These are phyloP conservation scores for Phyllosticta citriasiana DNA, from an alignment of 2,329 filamentous ascomycete genomes.

Conservation along the genomic window DNA sequence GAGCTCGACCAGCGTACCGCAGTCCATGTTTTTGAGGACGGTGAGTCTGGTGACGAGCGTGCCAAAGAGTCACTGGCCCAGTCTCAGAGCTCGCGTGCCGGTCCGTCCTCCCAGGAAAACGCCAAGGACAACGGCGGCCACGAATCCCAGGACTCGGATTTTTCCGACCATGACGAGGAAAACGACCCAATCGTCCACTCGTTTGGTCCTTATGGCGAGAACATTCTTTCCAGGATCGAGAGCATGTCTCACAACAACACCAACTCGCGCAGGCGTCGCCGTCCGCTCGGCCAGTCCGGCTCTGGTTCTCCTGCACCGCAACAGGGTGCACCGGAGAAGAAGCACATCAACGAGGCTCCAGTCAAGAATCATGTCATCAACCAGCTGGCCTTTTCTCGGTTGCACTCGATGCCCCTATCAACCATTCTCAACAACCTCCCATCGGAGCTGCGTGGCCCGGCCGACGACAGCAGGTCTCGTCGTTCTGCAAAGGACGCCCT, in stretches of 20 bases:
- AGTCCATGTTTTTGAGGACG: slow-evolving; percentile 30
- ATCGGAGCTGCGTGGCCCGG: slow-evolving; percentile 26
- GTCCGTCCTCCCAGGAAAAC: slow-evolving; percentile 15
- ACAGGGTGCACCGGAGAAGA: slow-evolving; percentile 16
- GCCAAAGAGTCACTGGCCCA: slow-evolving; percentile 14
- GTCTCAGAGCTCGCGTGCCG: slow-evolving; percentile 24
- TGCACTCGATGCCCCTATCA: slow-evolving; percentile 84
- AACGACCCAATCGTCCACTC: slow-evolving; percentile 90
- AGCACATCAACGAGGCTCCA: slow-evolving; percentile 30
- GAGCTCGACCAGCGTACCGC: slow-evolving; percentile 1
- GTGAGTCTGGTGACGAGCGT: slow-evolving; percentile 21
- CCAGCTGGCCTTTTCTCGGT: slow-evolving; percentile 86
- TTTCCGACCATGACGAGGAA: slow-evolving; percentile 68
- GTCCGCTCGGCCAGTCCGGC: slow-evolving; percentile 13
- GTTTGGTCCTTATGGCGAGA: slow-evolving; percentile 80
- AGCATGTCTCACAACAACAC: slow-evolving; percentile 51
- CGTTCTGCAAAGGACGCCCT: slow-evolving; percentile 21
- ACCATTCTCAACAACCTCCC: slow-evolving; percentile 84
- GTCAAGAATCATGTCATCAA: slow-evolving; percentile 84
- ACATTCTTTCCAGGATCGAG: slow-evolving; percentile 72
- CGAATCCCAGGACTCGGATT: slow-evolving; percentile 36
- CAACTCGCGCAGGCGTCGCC: slow-evolving; percentile 36
- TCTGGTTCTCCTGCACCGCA: slow-evolving; percentile 20
- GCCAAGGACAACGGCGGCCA: not conserved
- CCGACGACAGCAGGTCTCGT: not conserved